These are phyloP conservation scores for Canna indica DNA, from an alignment of 176 grass and related monocot genomes.

Conservation along the genomic window DNA sequence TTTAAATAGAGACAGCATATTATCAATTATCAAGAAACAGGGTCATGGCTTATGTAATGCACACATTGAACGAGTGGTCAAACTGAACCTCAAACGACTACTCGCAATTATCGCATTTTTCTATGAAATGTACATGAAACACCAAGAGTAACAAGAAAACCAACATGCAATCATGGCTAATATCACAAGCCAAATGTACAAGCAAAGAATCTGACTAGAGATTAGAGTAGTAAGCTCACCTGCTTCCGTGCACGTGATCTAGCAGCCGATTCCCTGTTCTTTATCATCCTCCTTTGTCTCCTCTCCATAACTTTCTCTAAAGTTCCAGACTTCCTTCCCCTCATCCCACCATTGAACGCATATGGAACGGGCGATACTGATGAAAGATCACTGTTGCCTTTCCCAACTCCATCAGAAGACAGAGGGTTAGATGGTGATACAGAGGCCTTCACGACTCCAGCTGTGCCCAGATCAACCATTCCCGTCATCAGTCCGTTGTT, in stretches of 20 bases:
- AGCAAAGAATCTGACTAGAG: not conserved
- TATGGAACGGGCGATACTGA: conserved; percentile 9
- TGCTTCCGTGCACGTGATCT: conserved; percentile 17
- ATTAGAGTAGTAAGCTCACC: not conserved
- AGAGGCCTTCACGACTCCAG: not conserved
- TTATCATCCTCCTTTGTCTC: conserved; percentile 15
- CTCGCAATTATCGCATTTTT: not conserved
- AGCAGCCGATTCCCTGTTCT: conserved; percentile 12
- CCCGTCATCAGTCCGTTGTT: not conserved
- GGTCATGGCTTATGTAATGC: not conserved
- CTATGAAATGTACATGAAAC: not conserved
- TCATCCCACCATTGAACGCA: conserved; percentile 20
- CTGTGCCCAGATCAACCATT: not conserved
- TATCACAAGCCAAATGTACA: not conserved
- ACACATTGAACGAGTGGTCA: not conserved
- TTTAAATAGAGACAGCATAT: too few relatives aligned
- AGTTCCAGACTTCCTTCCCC: conserved; percentile 45
- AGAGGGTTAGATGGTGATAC: not conserved
- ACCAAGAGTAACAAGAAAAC: not conserved
- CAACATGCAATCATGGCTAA: not conserved
- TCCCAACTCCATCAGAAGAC: conserved; percentile 7
- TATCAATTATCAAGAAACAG: not conserved
- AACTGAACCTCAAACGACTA: not conserved
- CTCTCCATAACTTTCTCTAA: conserved; percentile 53
- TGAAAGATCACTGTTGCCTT: not conserved